Conservation (phyloP, 1,284 basidiomycete species). For the Ceratobasidium theobromae region DNA sequence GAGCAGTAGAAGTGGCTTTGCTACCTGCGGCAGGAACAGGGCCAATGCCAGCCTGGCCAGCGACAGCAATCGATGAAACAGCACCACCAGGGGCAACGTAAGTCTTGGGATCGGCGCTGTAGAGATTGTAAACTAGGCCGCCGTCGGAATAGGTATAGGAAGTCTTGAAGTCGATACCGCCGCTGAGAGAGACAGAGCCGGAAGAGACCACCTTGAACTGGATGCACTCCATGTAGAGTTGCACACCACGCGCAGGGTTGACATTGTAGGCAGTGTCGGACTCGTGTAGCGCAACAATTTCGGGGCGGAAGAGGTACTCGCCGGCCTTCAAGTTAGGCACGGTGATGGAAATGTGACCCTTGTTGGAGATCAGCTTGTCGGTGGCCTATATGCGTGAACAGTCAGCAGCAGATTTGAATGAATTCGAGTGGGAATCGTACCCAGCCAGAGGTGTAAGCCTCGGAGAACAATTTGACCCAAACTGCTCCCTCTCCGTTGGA, state of each 20-base stretch:
- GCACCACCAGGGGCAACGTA: constrained; percentile 27
- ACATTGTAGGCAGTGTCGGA: constrained; percentile 19
- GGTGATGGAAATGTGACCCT: constrained; percentile 30
- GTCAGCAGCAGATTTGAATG: not conserved
- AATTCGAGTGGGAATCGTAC: not conserved
- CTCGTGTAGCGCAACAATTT: constrained; percentile 36
- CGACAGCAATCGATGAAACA: constrained; percentile 7
- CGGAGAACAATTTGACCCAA: constrained; percentile 32
- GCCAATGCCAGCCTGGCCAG: constrained; percentile 11
- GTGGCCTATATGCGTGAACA: constrained; percentile 21
- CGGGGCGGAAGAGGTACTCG: constrained; percentile 35
- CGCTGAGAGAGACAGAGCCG: not conserved
- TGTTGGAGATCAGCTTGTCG: constrained; percentile 34
- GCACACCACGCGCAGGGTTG: constrained; percentile 27
- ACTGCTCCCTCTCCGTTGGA: constrained; percentile 29
- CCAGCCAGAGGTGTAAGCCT: constrained; percentile 19
- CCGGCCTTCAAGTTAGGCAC: constrained; percentile 30
- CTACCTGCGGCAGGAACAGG: constrained; percentile 22
- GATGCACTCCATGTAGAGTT: constrained; percentile 33
- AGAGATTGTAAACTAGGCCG: constrained; percentile 25
- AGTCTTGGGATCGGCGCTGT: not conserved
- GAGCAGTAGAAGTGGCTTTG: constrained; percentile 11
- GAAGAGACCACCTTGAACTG: constrained; percentile 25
- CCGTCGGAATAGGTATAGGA: constrained; percentile 5
- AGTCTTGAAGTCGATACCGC: constrained; percentile 18